Evolutionary conservation across 192 early-diverging fungal genomes (phyloP), one percentile per base, ranked within the genome.

Genomic region (Coemansia sp.): DNA sequence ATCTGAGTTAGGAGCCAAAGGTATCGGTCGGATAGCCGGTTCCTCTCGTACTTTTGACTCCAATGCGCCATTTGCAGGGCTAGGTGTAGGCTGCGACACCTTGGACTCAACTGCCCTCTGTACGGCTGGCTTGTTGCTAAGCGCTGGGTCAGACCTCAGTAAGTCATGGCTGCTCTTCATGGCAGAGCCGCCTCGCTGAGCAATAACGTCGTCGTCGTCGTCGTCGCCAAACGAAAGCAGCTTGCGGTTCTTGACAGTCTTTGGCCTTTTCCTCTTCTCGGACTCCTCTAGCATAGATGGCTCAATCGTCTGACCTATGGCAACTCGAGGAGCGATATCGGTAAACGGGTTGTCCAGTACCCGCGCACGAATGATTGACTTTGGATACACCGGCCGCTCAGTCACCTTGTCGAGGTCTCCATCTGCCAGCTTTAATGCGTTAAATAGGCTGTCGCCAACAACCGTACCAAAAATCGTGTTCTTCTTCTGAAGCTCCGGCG

Each of bases 391-490:
- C 0, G 96, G 97, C 41, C 92, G 77, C 60, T 98, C 95, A 16
- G 78, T 72, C 6, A 92, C 85, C 33, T 88, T 83, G 71, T 97
- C 94, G 0, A 89, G 74, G 65, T 96, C 96, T 29, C 91, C 68
- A 15, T 92, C 92, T 22, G 90, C 91, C 47, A 98, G 92, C 76
- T 93, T 93, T 22, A 98, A 78, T 3, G 96, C 87, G 52, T 95
- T 97, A 77, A 92, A 98, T 36, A 98, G 74, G 9, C 96, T 96
- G 72, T 96, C 90, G 34, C 95, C 97, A 42, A 91, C 95, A 29
- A 97, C 84, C 61, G 92, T 92, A 24, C 94, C 97, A 89, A 98
- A 98, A 36, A 98, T 87, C 0, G 97, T 97, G 76, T 96, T 91
- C 72, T 94, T 94, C 38, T 91, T 89, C 41, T 95, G 92, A 16